Evolutionary conservation across 1,284 basidiomycete species (phyloP), one percentile per base, ranked within the genome.

Genomic region (Microbotryomycetes sp.): DNA sequence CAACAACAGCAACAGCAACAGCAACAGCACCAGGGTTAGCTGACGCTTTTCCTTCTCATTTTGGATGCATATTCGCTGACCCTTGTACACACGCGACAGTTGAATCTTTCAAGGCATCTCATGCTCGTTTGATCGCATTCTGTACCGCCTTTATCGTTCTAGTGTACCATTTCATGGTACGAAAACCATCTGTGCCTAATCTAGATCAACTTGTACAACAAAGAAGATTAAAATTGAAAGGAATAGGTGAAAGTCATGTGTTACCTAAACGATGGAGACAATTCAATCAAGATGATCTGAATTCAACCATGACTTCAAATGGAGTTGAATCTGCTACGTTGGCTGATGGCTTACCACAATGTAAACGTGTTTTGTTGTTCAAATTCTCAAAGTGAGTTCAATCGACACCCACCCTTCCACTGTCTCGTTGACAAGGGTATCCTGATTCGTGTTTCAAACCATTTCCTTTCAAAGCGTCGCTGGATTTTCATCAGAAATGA

Each of bases 311-410:
- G 12, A 42, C 36, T 49, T 47, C 3, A 56, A 63, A 6, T 32
- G 32, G 22, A 54, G 51, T 2, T 45, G 46, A 22, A 55, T 47
- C 32, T 51, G 47, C 4, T 2, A 50, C 25, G 58, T 54, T 15
- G 59, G 64, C 26, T 12, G 62, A 63, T 15, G 61, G 49, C 14
- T 49, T 68, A 31, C 64, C 64, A 25, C 58, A 54, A 2, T 68
- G 67, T 46, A 62, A 63, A 49, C n/a, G 67, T 5, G 62, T 68
- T 29, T 54, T 68, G 56, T 49, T 68, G 25, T 68, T 64, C 62
- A 47, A 46, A n/a, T 62, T 68, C 45, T 28, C 47, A 14, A 32
- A 49, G 62, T 66, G 7, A n/a, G 60, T 42, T 23, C 23, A 36
- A 15, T 30, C 19, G 49, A 25, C 32, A 42, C 36, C 16, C 29